A percentile compares a stretch with the other conserved stretches of the same genome.
Evolutionary conservation across 306 rosid species (phyloP).

Genomic region (Malus asiatica): DNA sequence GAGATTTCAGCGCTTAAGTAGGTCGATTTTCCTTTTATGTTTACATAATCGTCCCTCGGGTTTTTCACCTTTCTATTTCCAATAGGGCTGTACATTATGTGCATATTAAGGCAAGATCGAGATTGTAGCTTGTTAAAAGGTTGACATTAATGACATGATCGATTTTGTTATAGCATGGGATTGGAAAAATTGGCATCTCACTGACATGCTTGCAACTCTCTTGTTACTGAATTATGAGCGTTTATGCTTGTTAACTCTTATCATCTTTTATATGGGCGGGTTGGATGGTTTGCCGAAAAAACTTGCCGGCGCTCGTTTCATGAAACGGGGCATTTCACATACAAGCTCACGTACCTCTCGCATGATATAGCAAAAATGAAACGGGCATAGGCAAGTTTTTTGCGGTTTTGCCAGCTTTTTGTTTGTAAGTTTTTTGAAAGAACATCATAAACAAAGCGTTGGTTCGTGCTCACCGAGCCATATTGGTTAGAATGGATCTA

Average conservation of each 20-base stretch:
- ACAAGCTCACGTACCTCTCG: no score
- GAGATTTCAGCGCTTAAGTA: not conserved
- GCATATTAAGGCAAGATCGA: constrained; percentile 5
- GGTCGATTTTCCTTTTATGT: not conserved
- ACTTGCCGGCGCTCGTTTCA: no score
- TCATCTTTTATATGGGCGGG: not conserved
- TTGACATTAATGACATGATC: not conserved
- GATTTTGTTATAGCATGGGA: not conserved
- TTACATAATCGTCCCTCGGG: not conserved
- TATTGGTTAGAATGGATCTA: not conserved
- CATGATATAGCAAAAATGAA: no score
- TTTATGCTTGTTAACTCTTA: not conserved
- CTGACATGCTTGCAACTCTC: not conserved
- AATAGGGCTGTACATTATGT: constrained; percentile 15
- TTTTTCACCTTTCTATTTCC: not conserved
- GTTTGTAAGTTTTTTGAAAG: not conserved
- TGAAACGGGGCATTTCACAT: no score
- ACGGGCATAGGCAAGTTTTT: no score
- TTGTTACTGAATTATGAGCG: not conserved
- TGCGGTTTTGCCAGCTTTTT: not conserved
- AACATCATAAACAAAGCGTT: not conserved
- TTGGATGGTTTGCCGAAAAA: not conserved
- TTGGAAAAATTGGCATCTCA: not conserved
- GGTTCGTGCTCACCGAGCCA: not conserved
- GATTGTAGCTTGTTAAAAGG: constrained; percentile 10